Conservation (phyloP, 805 yeast genomes). For the Sugiyamaella boreocaroliniensis region DNA sequence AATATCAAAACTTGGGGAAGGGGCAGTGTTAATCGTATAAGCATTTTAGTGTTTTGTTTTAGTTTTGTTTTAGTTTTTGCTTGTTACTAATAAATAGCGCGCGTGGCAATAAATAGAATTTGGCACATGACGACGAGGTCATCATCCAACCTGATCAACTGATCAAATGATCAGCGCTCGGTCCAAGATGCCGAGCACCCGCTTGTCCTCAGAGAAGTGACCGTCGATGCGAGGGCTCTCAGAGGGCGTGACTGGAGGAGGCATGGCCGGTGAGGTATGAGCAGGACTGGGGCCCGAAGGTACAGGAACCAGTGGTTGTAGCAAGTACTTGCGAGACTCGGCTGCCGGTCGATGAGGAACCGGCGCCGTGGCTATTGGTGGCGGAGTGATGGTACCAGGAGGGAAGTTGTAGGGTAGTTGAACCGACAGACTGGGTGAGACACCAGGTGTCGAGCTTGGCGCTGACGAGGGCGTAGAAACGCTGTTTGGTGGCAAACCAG, state of each 20-base stretch:
- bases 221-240: neutral
- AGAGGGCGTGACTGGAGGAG: neutral
- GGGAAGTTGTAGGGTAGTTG: neutral
- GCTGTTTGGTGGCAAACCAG: neutral
- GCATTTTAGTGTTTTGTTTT: too few species aligned
- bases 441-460: neutral
- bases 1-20: too few species aligned
- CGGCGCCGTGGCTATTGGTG: neutral
- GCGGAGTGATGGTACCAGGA: neutral
- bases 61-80: too few species aligned
- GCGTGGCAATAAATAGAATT: neutral
- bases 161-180: constrained; percentile 11
- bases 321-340: neutral
- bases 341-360: neutral
- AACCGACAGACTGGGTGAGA: neutral
- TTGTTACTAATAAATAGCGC: neutral
- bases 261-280: neutral
- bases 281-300: neutral
- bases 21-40: neutral
- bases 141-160: neutral
- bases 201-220: constrained; percentile 13
- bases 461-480: neutral
- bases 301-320: neutral
- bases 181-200: constrained; percentile 16
- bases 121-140: too few species aligned